A percentile compares a stretch with the other conserved stretches of the same genome.
phyloP scores from a whole-genome alignment of 805 yeast genomes.

The Yarrowia osloensis region DNA sequence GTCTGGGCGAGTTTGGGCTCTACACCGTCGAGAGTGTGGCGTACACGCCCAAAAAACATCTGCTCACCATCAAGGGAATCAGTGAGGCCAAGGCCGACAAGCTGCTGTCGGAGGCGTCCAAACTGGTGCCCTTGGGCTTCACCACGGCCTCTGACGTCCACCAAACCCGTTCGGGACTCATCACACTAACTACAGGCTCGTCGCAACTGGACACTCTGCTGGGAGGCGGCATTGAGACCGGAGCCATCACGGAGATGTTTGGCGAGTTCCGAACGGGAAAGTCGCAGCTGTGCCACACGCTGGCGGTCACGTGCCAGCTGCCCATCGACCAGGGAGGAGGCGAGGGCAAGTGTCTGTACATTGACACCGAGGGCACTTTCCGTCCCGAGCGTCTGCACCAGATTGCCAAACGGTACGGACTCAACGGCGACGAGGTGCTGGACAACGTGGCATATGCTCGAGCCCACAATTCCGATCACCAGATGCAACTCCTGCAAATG shows the following conservation, averaged over 20 bases:
- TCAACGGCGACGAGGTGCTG: constrained; percentile 90
- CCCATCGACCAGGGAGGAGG: constrained; percentile 98
- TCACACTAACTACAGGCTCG: constrained; percentile 93
- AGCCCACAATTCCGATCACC: constrained; percentile 97
- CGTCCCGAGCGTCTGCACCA: constrained; percentile 88
- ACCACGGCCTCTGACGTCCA: constrained; percentile 96
- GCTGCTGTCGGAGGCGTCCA: constrained; percentile 77
- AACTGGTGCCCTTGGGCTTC: constrained; percentile 91
- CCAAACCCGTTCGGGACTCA: constrained; percentile 82
- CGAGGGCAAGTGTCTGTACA: constrained; percentile 93
- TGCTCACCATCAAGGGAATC: constrained; percentile 82
- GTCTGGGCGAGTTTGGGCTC: constrained; percentile 77
- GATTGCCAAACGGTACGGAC: constrained; percentile 87
- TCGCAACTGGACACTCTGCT: constrained; percentile 87
- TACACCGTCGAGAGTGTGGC: constrained; percentile 93
- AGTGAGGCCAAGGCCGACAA: constrained; percentile 94
- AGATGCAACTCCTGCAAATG: constrained; percentile 76
- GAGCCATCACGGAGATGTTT: constrained; percentile 92
- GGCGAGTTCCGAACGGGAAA: constrained; percentile 98
- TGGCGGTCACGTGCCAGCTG: constrained; percentile 94
- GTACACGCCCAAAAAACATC: constrained; percentile 81
- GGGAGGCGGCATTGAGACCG: constrained; percentile 98
- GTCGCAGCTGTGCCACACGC: constrained; percentile 93
- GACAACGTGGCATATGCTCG: constrained; percentile 97
- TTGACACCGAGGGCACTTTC: constrained; percentile 97